Conservation (phyloP, 768 basidiomycete species). For the Solioccasus polychromus region DNA sequence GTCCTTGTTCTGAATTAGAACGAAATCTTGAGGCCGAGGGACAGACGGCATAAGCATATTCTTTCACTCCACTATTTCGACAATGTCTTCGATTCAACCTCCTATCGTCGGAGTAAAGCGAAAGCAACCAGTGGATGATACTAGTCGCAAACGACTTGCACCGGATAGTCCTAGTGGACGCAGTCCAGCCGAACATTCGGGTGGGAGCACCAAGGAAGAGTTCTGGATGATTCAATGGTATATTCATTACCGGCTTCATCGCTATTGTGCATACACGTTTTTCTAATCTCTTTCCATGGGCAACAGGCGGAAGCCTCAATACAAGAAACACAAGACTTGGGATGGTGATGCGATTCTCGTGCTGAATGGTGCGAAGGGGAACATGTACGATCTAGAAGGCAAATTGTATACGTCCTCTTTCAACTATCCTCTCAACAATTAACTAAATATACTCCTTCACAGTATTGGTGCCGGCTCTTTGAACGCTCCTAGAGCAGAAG, state of each 20-base stretch:
- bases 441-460: not conserved
- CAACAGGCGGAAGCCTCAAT: conserved; percentile 62
- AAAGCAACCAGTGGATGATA: conserved; percentile 24
- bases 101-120: conserved; percentile 28
- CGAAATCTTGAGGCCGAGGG: too few relatives aligned
- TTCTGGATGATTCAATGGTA: conserved; percentile 85
- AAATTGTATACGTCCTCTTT: conserved; percentile 47
- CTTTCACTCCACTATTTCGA: not conserved
- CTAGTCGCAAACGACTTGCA: conserved; percentile 28
- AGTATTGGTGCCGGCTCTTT: conserved; percentile 56
- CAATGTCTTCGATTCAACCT: conserved; percentile 22
- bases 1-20: conserved; percentile 1
- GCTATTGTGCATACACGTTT: not conserved
- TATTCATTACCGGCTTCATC: conserved; percentile 1
- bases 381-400: conserved; percentile 61
- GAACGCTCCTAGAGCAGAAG: conserved; percentile 35
- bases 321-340: conserved; percentile 89
- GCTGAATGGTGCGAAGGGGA: conserved; percentile 43
- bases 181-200: conserved; percentile 5
- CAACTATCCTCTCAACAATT: not conserved
- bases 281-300: not conserved
- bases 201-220: conserved; percentile 28
- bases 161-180: conserved; percentile 18
- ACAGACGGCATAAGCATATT: not conserved
- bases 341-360: conserved; percentile 77